Base-by-base conservation (phyloP, 495 filamentous ascomycete species). In the Rusavskia elegans region DNA sequence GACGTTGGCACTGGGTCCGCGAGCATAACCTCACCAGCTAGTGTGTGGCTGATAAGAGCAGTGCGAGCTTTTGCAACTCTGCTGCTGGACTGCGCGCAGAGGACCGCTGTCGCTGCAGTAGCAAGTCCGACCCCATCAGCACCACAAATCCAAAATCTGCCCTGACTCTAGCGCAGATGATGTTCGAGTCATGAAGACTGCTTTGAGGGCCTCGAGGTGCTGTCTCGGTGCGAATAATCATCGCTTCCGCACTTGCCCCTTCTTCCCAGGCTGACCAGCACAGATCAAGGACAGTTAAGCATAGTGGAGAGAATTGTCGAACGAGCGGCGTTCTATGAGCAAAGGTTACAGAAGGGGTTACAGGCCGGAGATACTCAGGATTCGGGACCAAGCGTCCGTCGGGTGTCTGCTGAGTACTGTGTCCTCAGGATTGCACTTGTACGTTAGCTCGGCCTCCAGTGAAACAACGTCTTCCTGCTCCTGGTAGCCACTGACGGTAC, bases 361-460 rank as follows among this genome's bases (percentile, higher is more conserved):
- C 16, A 46, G 36, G 53, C 62, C 23, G 5, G 56, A 55, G 45
- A 63, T 5, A 51, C 53, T 23, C 56, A 55, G 20, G 57, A 63
- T 36, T 57, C 63, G 44, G 56, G 30, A 11, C 38, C 55, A 14
- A 49, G 61, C 9, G 36, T 55, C 37, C 53, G 59, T 9, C 68
- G 63, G 23, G 58, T 85, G 11, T 69, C 73, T 40, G 65, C 71
- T 36, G 79, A 89, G 55, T 95, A 90, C 59, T 80, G 81, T 46
- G 73, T 79, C 49, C 66, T 89, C 50, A 72, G 87, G 50, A 81
- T 79, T 36, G 73, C 74, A 16, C 58, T 93, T 65, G 86, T 85
- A 66, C 64, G 73, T 30, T 20, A 14, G 21, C 41, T 20, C 21
- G n/a, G 44, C 20, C 30, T 19, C 23, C 35, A 10, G 5, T 14